Evolutionary conservation across 768 basidiomycete species (phyloP).

Genomic region (Suillus lakei): DNA sequence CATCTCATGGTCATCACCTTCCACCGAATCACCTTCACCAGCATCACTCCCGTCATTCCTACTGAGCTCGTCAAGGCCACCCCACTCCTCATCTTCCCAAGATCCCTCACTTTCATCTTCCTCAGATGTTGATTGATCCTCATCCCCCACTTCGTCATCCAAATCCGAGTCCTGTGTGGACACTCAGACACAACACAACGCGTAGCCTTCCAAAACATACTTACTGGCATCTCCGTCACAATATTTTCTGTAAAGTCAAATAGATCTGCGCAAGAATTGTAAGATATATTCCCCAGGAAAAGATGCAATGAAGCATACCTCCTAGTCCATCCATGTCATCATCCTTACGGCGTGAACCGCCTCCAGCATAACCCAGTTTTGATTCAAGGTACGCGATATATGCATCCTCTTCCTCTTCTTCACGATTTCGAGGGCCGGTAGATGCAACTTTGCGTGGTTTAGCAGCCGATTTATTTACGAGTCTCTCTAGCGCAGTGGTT

Average conservation of each 20-base stretch:
- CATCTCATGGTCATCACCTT: neutral
- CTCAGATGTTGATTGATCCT: neutral
- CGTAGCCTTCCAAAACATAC: neutral
- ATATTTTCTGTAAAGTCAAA: slow-evolving; percentile 50
- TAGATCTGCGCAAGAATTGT: slow-evolving; percentile 45
- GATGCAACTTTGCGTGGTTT: slow-evolving; percentile 5
- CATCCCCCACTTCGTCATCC: neutral
- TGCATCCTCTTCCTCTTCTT: slow-evolving; percentile 75
- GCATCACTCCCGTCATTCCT: slow-evolving; percentile 20
- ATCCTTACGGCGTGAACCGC: slow-evolving; percentile 46
- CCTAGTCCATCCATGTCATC: slow-evolving; percentile 82
- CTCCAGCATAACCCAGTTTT: slow-evolving; percentile 63
- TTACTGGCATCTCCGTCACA: neutral
- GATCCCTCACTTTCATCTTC: neutral
- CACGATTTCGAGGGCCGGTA: slow-evolving; percentile 35
- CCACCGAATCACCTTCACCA: slow-evolving; percentile 19
- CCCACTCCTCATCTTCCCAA: slow-evolving; percentile 41
- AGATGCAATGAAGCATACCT: slow-evolving; percentile 51
- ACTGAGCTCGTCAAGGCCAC: slow-evolving; percentile 34
- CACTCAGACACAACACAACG: neutral
- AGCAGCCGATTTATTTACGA: slow-evolving; percentile 25
- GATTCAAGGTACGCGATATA: slow-evolving; percentile 87
- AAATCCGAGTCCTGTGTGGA: neutral
- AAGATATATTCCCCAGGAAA: neutral
- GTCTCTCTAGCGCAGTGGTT: slow-evolving; percentile 40